phyloP scores from a whole-genome alignment of 2,329 filamentous ascomycete genomes.

The Ascomycota sp. region DNA sequence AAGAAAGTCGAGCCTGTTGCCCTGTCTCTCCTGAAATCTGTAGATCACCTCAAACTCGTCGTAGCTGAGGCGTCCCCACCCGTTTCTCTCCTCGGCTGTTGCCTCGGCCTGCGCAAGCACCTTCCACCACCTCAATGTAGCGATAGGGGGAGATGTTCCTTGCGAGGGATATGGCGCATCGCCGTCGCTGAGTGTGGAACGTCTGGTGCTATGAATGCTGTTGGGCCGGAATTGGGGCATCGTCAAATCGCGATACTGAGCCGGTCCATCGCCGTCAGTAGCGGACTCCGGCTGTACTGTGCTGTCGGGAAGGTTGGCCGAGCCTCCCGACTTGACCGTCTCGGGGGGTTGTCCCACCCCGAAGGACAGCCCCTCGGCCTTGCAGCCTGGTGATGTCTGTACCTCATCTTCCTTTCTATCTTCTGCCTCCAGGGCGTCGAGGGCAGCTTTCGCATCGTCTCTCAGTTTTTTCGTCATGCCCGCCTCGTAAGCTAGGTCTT shows the following conservation, averaged over 20 bases:
- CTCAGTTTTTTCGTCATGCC: conserved; percentile 41
- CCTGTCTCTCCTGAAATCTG: conserved; percentile 40
- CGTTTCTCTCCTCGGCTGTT: conserved; percentile 51
- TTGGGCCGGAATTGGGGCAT: conserved; percentile 52
- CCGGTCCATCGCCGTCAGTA: conserved; percentile 5
- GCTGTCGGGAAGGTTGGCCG: conserved; percentile 4
- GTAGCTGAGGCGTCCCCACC: conserved; percentile 58
- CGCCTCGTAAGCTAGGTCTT: conserved; percentile 53
- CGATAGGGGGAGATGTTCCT: conserved; percentile 6
- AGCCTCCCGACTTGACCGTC: conserved; percentile 6
- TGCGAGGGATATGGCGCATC: background rate
- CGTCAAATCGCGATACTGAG: conserved; percentile 33
- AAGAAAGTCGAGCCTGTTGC: conserved; percentile 55
- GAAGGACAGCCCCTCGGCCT: conserved; percentile 1
- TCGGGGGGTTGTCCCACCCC: no score
- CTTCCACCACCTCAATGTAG: conserved; percentile 27
- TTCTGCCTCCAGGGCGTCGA: conserved; percentile 18
- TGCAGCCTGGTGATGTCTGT: background rate
- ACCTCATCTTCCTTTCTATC: conserved; percentile 8
- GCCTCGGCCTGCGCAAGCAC: conserved; percentile 43
- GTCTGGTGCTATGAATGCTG: conserved; percentile 4
- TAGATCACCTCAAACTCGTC: conserved; percentile 64
- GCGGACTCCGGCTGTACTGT: conserved; percentile 1
- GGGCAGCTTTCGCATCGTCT: conserved; percentile 29
- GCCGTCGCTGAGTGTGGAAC: conserved; percentile 5